A percentile compares a stretch with the other conserved stretches of the same genome.
phyloP scores from a whole-genome alignment of 202 grass and related monocot genomes.

The Zoysia matrella region DNA sequence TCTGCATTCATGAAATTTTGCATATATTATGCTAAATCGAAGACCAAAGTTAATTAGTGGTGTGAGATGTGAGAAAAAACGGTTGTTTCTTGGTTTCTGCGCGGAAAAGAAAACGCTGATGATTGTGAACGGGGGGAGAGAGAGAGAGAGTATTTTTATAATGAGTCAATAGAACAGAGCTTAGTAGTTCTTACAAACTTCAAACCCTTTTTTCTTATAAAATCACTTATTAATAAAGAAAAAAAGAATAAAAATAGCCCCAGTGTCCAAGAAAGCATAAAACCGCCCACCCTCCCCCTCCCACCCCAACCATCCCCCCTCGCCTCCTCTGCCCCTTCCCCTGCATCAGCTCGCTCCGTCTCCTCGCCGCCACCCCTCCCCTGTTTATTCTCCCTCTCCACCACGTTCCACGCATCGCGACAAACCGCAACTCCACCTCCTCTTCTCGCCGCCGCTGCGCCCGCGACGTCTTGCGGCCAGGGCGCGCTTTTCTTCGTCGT shows the following conservation, averaged over 20 bases:
- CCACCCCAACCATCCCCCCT: constrained; percentile 42
- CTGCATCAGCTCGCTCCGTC: not conserved
- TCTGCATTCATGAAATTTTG: no score
- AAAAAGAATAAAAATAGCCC: not conserved
- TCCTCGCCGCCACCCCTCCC: not conserved
- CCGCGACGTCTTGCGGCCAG: not conserved
- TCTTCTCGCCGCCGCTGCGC: not conserved
- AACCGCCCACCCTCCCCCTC: constrained; percentile 27
- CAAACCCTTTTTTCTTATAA: not conserved
- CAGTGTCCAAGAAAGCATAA: constrained; percentile 8
- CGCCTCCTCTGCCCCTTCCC: not conserved
- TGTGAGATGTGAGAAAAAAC: no score
- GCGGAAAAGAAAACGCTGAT: no score
- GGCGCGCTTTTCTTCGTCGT: not conserved
- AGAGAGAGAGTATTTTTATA: not conserved
- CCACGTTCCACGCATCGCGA: not conserved
- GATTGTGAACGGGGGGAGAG: no score
- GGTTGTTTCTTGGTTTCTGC: no score
- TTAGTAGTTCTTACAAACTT: not conserved
- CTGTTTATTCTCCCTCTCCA: constrained; percentile 36
- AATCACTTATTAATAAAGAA: not conserved
- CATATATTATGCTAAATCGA: no score
- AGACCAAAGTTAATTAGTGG: no score
- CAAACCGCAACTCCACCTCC: not conserved
- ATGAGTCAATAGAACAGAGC: not conserved